A percentile compares a stretch with the other conserved stretches of the same genome.
Evolutionary conservation across 1,139 yeast species (phyloP).

Genomic region (Saccharomyces pastorianus): DNA sequence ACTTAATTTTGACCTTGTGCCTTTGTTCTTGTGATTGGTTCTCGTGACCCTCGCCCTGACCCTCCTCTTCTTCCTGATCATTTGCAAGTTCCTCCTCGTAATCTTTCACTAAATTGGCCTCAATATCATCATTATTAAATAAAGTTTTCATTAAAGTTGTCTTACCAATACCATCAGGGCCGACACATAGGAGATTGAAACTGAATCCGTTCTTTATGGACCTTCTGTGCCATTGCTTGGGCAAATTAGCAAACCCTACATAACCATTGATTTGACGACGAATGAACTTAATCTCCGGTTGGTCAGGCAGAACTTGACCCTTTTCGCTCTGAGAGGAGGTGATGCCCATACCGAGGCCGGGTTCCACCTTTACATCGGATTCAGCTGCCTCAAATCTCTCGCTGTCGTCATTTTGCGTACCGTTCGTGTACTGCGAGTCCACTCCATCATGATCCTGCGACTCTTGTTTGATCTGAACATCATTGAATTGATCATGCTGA

Average conservation of each 20-base stretch:
- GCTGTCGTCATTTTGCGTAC: neutral
- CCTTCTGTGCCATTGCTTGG: slow-evolving; percentile 98
- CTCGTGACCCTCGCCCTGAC: slow-evolving; percentile 19
- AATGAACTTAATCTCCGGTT: slow-evolving; percentile 44
- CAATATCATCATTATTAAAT: slow-evolving; percentile 59
- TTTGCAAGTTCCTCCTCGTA: slow-evolving; percentile 4
- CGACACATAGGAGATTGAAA: slow-evolving; percentile 82
- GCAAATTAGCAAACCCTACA: slow-evolving; percentile 96
- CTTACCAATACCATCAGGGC: slow-evolving; percentile 91
- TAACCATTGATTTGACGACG: slow-evolving; percentile 81
- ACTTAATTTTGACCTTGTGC: slow-evolving; percentile 50
- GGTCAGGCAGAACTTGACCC: slow-evolving; percentile 30
- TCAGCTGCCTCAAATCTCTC: neutral
- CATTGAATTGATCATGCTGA: neutral
- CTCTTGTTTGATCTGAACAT: neutral
- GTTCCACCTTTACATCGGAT: slow-evolving; percentile 1
- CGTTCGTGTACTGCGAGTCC: neutral
- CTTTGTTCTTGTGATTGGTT: slow-evolving; percentile 12
- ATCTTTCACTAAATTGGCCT: slow-evolving; percentile 4
- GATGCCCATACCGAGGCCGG: slow-evolving; percentile 5
- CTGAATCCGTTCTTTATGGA: slow-evolving; percentile 90
- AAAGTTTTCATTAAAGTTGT: slow-evolving; percentile 86
- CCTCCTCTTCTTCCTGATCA: slow-evolving; percentile 12
- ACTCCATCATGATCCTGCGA: neutral
- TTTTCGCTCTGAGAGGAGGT: neutral